Evolutionary conservation across 1,139 yeast genomes (phyloP).

Genomic region (Pichia sp.): DNA sequence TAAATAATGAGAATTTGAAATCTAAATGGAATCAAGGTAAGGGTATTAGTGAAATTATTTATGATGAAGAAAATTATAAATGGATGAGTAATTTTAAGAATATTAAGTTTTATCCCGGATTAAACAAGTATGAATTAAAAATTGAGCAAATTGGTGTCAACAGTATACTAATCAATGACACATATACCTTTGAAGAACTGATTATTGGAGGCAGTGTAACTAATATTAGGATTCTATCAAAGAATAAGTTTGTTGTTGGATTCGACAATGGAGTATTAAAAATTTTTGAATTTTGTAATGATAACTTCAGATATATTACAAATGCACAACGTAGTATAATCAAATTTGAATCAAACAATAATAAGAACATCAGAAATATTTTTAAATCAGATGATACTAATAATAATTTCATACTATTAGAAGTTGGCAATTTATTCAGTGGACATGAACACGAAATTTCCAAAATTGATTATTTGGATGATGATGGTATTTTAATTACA

Average conservation of each 20-base stretch:
- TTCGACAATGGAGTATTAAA: slow-evolving; percentile 23
- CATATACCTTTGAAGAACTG: slow-evolving; percentile 36
- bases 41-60: slow-evolving; percentile 29
- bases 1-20: background rate
- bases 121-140: slow-evolving; percentile 34
- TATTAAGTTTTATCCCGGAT: slow-evolving; percentile 26
- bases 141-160: slow-evolving; percentile 27
- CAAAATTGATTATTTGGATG: slow-evolving; percentile 40
- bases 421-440: slow-evolving; percentile 38
- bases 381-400: background rate
- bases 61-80: slow-evolving; percentile 28
- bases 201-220: slow-evolving; percentile 23
- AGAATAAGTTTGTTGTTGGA: slow-evolving; percentile 22
- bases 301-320: slow-evolving; percentile 11
- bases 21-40: background rate
- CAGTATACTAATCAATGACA: slow-evolving; percentile 37
- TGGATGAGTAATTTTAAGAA: slow-evolving; percentile 45
- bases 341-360: slow-evolving; percentile 1
- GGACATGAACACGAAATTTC: slow-evolving; percentile 46
- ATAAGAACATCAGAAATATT: background rate
- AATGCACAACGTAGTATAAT: slow-evolving; percentile 16
- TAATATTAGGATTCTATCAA: slow-evolving; percentile 16
- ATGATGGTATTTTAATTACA: slow-evolving; percentile 47
- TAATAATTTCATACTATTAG: slow-evolving; percentile 31
- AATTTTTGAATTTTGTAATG: slow-evolving; percentile 16